Percentiles rank a stretch among this genome's conserved stretches.
Conservation (phyloP, 768 basidiomycete species). For the Ephemerocybe angulata region DNA sequence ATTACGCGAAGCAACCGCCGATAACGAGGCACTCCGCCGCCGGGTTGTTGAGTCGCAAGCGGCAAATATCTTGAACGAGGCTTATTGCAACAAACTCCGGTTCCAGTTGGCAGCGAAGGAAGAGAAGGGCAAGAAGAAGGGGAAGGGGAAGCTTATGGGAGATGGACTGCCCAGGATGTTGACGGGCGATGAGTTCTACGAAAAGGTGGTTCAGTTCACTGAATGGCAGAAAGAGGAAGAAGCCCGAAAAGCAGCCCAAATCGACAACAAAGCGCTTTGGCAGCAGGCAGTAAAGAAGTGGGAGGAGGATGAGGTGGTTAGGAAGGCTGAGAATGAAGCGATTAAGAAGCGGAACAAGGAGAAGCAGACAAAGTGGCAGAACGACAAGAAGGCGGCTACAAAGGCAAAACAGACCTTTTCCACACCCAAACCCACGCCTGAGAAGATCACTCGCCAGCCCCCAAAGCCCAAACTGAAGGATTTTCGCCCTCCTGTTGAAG, state of each 20-base stretch:
- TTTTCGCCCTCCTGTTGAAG: too few species aligned
- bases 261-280: background rate
- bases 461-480: constrained; percentile 1
- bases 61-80: constrained; percentile 10
- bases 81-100: constrained; percentile 8
- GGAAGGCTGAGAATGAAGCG: background rate
- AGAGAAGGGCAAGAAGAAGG: constrained; percentile 1
- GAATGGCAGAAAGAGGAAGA: constrained; percentile 2
- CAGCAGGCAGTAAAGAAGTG: background rate
- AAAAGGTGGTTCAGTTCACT: constrained; percentile 1
- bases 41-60: constrained; percentile 9
- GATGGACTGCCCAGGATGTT: constrained; percentile 12
- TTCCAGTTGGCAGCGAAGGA: constrained; percentile 9
- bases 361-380: background rate
- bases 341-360: background rate
- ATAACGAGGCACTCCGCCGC: background rate
- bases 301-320: background rate
- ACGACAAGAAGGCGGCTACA: background rate
- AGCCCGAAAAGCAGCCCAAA: background rate
- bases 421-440: background rate
- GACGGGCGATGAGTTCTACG: constrained; percentile 9
- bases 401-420: background rate
- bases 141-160: background rate
- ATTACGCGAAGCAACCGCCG: background rate
- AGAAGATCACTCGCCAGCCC: background rate